These are phyloP conservation scores for Colletotrichum euphorbiae DNA, from an alignment of 2,329 filamentous ascomycete species.

Conservation along the genomic window DNA sequence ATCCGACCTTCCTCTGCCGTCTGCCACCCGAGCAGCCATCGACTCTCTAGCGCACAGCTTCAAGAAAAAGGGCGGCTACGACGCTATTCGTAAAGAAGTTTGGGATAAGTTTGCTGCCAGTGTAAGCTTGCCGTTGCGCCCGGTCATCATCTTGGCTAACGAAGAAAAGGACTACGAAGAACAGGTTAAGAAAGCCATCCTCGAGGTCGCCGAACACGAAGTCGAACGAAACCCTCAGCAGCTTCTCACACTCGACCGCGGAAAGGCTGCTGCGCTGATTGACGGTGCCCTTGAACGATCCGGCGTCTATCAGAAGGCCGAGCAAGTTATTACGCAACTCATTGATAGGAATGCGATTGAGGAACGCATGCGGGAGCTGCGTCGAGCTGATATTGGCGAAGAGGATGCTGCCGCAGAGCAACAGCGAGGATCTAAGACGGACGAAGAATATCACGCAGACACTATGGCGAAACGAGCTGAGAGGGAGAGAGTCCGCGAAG, in stretches of 20 bases:
- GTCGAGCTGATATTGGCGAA: constrained; percentile 75
- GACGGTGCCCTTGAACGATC: constrained; percentile 83
- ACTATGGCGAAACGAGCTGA: constrained; percentile 70
- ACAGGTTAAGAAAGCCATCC: constrained; percentile 73
- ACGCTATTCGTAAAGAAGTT: constrained; percentile 79
- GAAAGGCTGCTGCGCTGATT: constrained; percentile 79
- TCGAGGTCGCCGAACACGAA: constrained; percentile 78
- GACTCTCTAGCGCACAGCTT: constrained; percentile 82
- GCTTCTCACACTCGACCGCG: constrained; percentile 78
- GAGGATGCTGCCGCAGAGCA: constrained; percentile 76
- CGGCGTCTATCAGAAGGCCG: constrained; percentile 79
- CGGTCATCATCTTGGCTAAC: not conserved
- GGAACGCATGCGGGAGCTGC: constrained; percentile 74
- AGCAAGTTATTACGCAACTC: constrained; percentile 71
- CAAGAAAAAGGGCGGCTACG: constrained; percentile 89
- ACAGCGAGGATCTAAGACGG: constrained; percentile 74
- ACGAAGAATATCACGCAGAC: constrained; percentile 78
- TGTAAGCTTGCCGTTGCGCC: constrained; percentile 56
- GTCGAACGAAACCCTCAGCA: constrained; percentile 79
- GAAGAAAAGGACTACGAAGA: constrained; percentile 73
- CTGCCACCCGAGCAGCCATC: constrained; percentile 78
- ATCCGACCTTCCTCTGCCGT: constrained; percentile 79
- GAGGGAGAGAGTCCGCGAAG: constrained; percentile 71
- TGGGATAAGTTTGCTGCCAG: constrained; percentile 80
- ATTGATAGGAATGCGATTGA: constrained; percentile 78